Evolutionary conservation across 1,284 basidiomycete genomes (phyloP).

Genomic region (Cystobasidium slooffiae): DNA sequence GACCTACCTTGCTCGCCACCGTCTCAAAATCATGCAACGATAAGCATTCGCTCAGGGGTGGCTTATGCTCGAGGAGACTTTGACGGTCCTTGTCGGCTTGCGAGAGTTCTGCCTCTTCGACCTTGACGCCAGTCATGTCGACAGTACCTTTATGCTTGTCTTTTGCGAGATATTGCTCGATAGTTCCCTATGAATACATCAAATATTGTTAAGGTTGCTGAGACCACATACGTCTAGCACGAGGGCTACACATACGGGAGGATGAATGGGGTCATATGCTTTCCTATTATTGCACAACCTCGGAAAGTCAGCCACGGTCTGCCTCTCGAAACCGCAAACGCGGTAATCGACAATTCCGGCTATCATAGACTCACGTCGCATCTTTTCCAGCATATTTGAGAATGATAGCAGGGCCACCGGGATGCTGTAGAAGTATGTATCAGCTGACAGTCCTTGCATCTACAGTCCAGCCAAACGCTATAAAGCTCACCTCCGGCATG

Average conservation of each 20-base stretch:
- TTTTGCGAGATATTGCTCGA: slow-evolving; percentile 75
- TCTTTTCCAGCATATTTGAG: slow-evolving; percentile 78
- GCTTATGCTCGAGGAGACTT: slow-evolving; percentile 63
- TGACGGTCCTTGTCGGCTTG: slow-evolving; percentile 62
- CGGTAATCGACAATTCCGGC: not conserved
- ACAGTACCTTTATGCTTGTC: slow-evolving; percentile 77
- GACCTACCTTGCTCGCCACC: slow-evolving; percentile 31
- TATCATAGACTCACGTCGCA: slow-evolving; percentile 60
- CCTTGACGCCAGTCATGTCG: slow-evolving; percentile 66
- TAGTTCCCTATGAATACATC: slow-evolving; percentile 60
- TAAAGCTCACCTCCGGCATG: slow-evolving; percentile 35
- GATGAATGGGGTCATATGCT: slow-evolving; percentile 67
- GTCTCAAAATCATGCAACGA: slow-evolving; percentile 88
- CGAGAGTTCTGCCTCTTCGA: slow-evolving; percentile 65
- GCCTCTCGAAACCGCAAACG: slow-evolving; percentile 6
- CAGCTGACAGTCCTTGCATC: slow-evolving; percentile 52
- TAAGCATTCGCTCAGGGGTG: slow-evolving; percentile 74
- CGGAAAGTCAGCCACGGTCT: not conserved
- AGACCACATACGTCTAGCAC: not conserved
- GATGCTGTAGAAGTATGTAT: slow-evolving; percentile 61
- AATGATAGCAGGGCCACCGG: slow-evolving; percentile 77
- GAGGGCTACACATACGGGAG: not conserved
- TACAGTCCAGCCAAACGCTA: slow-evolving; percentile 53
- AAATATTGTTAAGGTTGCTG: not conserved
- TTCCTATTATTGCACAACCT: slow-evolving; percentile 58